Percentiles rank a stretch among this genome's conserved stretches.
These are phyloP conservation scores for Cystobasidium pallidum DNA, from an alignment of 1,284 basidiomycete species.

Conservation along the genomic window DNA sequence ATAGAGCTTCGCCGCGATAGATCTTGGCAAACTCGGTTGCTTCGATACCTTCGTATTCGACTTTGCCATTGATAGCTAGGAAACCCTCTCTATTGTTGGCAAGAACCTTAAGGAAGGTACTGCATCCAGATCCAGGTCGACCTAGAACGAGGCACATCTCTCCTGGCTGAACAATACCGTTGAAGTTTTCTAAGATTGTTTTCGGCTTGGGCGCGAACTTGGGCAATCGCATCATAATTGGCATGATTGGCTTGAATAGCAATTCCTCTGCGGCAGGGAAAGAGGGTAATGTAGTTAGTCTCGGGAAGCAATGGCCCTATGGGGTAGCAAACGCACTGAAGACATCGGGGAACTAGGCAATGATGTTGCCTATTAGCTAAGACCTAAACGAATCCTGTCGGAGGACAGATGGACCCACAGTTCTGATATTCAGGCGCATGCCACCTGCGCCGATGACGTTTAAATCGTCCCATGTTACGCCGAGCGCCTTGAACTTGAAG, in stretches of 20 bases:
- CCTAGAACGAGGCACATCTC: slow-evolving; percentile 64
- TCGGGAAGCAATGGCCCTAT: too few relatives aligned
- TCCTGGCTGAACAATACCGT: slow-evolving; percentile 72
- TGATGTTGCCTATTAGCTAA: too few relatives aligned
- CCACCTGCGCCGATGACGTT: slow-evolving; percentile 73
- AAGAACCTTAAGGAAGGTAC: slow-evolving; percentile 58
- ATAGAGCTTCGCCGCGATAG: slow-evolving; percentile 71
- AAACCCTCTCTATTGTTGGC: slow-evolving; percentile 55
- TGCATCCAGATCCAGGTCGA: slow-evolving; percentile 57
- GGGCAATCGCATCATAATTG: slow-evolving; percentile 52
- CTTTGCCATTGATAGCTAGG: slow-evolving; percentile 60
- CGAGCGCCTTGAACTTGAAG: slow-evolving; percentile 72
- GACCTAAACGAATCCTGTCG: too few relatives aligned
- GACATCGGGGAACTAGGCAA: slow-evolving; percentile 62
- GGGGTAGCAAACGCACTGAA: slow-evolving; percentile 52
- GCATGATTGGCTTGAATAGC: slow-evolving; percentile 63
- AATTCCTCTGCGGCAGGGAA: slow-evolving; percentile 60
- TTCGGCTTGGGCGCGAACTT: slow-evolving; percentile 51
- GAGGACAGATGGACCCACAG: slow-evolving; percentile 50
- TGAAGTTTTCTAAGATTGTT: slow-evolving; percentile 62
- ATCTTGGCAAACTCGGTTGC: slow-evolving; percentile 61
- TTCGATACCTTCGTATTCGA: slow-evolving; percentile 64
- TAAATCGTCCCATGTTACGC: slow-evolving; percentile 75
- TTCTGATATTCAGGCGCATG: slow-evolving; percentile 62
- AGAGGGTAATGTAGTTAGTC: too few relatives aligned